These are phyloP conservation scores for Saccharum hybrid DNA, from an alignment of 202 grass and related monocot genomes.

Conservation along the genomic window DNA sequence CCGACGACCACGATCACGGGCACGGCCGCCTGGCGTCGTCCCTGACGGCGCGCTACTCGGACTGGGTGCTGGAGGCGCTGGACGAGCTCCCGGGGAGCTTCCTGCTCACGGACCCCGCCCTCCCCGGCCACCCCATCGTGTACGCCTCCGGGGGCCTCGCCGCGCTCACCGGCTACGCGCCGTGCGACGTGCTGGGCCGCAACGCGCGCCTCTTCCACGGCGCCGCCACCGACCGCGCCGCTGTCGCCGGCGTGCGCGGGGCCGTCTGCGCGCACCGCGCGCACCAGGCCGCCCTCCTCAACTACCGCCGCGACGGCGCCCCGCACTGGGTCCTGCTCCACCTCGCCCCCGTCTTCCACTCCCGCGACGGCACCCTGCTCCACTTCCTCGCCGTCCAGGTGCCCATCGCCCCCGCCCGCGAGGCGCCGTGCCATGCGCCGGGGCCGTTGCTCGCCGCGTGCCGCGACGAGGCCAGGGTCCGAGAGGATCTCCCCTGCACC, in stretches of 20 bases:
- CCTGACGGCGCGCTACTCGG: constrained; percentile 77
- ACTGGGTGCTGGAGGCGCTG: constrained; percentile 77
- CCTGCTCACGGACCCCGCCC: constrained; percentile 82
- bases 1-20: not conserved
- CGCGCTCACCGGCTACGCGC: constrained; percentile 61
- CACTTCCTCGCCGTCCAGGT: constrained; percentile 94
- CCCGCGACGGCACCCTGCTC: constrained; percentile 57
- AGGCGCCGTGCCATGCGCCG: not conserved
- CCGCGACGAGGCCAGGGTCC: constrained; percentile 61
- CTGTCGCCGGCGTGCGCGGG: constrained; percentile 65
- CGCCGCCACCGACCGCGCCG: constrained; percentile 67
- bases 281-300: constrained; percentile 68
- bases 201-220: constrained; percentile 90
- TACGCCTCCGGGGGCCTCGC: constrained; percentile 75
- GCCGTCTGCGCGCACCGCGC: constrained; percentile 62
- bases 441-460: constrained; percentile 48
- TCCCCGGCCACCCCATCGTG: constrained; percentile 92
- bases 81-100: constrained; percentile 77
- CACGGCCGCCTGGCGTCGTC: constrained; percentile 41
- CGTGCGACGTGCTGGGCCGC: constrained; percentile 68
- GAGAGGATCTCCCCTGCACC: constrained; percentile 60
- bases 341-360: constrained; percentile 76
- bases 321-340: constrained; percentile 87
- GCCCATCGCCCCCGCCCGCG: constrained; percentile 44
- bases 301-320: constrained; percentile 79